A percentile compares a stretch with the other conserved stretches of the same genome.
These are phyloP conservation scores for Cladochytrium replicatum DNA, from an alignment of 192 early-diverging fungal genomes.

Conservation along the genomic window DNA sequence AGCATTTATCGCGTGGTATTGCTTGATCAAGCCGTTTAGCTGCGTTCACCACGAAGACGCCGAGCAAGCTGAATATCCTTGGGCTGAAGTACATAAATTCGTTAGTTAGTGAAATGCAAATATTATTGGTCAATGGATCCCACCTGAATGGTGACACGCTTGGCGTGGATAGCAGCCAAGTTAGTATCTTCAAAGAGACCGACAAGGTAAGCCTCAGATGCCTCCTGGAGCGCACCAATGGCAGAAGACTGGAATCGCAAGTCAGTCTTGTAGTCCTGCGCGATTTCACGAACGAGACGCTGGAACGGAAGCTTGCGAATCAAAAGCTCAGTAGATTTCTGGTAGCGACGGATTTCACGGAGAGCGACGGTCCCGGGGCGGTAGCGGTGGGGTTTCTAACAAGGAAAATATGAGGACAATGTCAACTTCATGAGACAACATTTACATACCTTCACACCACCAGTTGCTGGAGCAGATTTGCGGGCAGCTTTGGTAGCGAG, in stretches of 20 bases:
- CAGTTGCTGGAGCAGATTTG: slow-evolving; percentile 90
- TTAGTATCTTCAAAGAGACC: slow-evolving; percentile 89
- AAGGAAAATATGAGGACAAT: not conserved
- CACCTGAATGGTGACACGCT: slow-evolving; percentile 99
- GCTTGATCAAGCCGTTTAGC: too few relatives aligned
- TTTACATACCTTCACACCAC: slow-evolving; percentile 73
- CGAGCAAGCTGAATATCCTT: slow-evolving; percentile 98
- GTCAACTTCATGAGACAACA: too few relatives aligned
- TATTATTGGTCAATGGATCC: too few relatives aligned
- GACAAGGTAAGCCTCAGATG: slow-evolving; percentile 83
- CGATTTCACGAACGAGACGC: slow-evolving; percentile 96
- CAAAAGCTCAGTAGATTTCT: slow-evolving; percentile 82
- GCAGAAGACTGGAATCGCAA: slow-evolving; percentile 98
- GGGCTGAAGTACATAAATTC: too few relatives aligned
- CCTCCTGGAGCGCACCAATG: slow-evolving; percentile 98
- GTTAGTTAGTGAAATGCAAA: too few relatives aligned
- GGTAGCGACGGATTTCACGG: slow-evolving; percentile 86
- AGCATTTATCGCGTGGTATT: too few relatives aligned
- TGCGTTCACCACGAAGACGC: slow-evolving; percentile 61
- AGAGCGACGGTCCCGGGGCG: slow-evolving; percentile 74
- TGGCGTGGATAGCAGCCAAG: slow-evolving; percentile 98
- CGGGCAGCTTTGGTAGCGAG: slow-evolving; percentile 92
- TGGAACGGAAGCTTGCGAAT: slow-evolving; percentile 79
- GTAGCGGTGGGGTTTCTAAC: slow-evolving; percentile 18
- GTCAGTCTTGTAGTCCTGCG: slow-evolving; percentile 99